Evolutionary conservation across 2,329 filamentous ascomycete genomes (phyloP).

Genomic region (Beauveria brongniartii): DNA sequence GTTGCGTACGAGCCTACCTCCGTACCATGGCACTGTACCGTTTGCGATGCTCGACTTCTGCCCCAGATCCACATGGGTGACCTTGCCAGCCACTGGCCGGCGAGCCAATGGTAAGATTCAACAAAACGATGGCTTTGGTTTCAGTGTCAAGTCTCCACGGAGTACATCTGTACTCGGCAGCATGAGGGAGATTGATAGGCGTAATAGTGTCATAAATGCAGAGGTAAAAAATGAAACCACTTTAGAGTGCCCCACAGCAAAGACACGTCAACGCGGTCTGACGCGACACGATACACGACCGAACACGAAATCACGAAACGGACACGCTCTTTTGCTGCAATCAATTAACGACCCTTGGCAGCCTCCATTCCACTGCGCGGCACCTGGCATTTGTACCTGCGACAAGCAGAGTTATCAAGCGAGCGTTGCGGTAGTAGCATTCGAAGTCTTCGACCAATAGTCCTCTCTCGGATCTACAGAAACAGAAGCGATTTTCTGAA

Average conservation of each 20-base stretch:
- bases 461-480: too few species aligned
- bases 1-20: not conserved
- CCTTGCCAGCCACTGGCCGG: not conserved
- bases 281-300: conserved; percentile 19
- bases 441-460: not conserved
- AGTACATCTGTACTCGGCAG: too few species aligned
- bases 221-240: conserved; percentile 10
- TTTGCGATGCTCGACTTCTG: not conserved
- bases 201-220: not conserved
- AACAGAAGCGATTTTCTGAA: not conserved
- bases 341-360: conserved; percentile 16
- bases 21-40: not conserved
- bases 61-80: not conserved
- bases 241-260: conserved; percentile 1
- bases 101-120: not conserved
- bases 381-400: not conserved
- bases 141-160: not conserved
- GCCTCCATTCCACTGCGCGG: conserved; percentile 6
- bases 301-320: conserved; percentile 35
- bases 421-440: not conserved
- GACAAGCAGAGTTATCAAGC: not conserved
- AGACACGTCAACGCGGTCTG: not conserved
- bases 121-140: not conserved
- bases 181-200: not conserved
- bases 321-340: conserved; percentile 28